A percentile compares a stretch with the other conserved stretches of the same genome.
Evolutionary conservation across 2,329 filamentous ascomycete species (phyloP).

Genomic region (Aspergillus neoniger): DNA sequence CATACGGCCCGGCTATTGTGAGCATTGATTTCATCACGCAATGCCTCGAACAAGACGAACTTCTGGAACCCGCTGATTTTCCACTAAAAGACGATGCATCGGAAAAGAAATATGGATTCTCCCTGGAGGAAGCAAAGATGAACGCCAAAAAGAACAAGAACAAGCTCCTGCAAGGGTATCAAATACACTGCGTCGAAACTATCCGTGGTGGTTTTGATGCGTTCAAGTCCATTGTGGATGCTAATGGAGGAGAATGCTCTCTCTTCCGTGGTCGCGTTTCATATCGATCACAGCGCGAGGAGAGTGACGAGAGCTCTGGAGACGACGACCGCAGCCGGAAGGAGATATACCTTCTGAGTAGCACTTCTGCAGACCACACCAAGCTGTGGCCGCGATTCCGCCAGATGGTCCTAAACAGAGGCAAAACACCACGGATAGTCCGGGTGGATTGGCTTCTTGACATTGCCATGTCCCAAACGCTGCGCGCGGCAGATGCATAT

Average conservation of each 20-base stretch:
- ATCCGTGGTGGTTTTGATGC: slow-evolving; percentile 81
- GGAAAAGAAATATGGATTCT: slow-evolving; percentile 71
- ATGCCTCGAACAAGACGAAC: slow-evolving; percentile 68
- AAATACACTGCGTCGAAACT: slow-evolving; percentile 79
- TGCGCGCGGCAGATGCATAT: slow-evolving; percentile 68
- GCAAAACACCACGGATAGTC: slow-evolving; percentile 80
- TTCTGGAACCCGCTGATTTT: slow-evolving; percentile 67
- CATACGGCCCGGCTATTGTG: slow-evolving; percentile 76
- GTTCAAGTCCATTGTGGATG: slow-evolving; percentile 80
- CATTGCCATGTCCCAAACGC: slow-evolving; percentile 82
- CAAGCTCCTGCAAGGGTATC: slow-evolving; percentile 71
- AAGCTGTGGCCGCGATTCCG: slow-evolving; percentile 78
- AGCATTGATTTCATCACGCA: slow-evolving; percentile 76
- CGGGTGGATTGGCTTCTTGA: slow-evolving; percentile 86
- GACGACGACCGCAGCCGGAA: slow-evolving; percentile 64
- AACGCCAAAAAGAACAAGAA: slow-evolving; percentile 76
- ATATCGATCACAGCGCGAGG: slow-evolving; percentile 61
- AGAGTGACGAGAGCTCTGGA: slow-evolving; percentile 52
- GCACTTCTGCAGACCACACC: slow-evolving; percentile 65
- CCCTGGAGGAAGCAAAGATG: slow-evolving; percentile 65
- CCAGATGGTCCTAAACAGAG: slow-evolving; percentile 73
- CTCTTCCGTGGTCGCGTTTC: slow-evolving; percentile 74
- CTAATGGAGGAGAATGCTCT: slow-evolving; percentile 83
- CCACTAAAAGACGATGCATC: slow-evolving; percentile 69
- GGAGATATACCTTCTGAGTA: slow-evolving; percentile 81